Conservation (phyloP, 148 eudicot genomes). For the Rhododendron simsii region DNA sequence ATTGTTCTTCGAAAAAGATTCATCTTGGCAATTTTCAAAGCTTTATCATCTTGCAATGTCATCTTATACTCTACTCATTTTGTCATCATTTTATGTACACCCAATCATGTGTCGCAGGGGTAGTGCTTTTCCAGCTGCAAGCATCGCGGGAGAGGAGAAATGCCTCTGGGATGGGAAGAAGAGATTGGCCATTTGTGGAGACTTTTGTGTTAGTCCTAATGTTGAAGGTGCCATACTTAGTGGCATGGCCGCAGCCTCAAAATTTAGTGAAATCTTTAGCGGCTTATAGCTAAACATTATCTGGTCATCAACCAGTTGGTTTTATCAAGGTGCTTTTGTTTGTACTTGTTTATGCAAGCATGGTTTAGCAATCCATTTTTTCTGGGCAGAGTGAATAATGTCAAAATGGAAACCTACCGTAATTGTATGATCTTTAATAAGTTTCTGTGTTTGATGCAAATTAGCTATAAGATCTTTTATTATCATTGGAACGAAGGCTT, state of each 20-base stretch:
- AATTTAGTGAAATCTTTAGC: constrained; percentile 39
- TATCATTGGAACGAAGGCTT: background rate
- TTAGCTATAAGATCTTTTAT: background rate
- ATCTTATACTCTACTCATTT: background rate
- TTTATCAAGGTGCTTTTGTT: background rate
- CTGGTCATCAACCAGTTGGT: constrained; percentile 1
- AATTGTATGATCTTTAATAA: background rate
- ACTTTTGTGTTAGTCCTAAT: constrained; percentile 81
- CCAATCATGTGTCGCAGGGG: constrained; percentile 53
- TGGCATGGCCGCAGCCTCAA: constrained; percentile 83
- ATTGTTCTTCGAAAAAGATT: background rate
- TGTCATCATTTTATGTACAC: background rate
- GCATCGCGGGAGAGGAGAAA: constrained; percentile 64
- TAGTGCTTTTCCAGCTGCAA: constrained; percentile 76
- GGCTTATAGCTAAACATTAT: constrained; percentile 16
- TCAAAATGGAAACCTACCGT: background rate
- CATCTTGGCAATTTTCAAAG: background rate
- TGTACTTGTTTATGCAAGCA: background rate
- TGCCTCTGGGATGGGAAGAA: constrained; percentile 68
- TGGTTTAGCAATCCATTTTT: background rate
- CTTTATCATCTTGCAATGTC: background rate
- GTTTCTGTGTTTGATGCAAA: background rate
- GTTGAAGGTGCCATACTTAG: constrained; percentile 90
- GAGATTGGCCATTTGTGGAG: constrained; percentile 80
- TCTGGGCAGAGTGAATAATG: background rate